Conservation (phyloP, 2,329 filamentous ascomycete species). For the Fusarium palustre region DNA sequence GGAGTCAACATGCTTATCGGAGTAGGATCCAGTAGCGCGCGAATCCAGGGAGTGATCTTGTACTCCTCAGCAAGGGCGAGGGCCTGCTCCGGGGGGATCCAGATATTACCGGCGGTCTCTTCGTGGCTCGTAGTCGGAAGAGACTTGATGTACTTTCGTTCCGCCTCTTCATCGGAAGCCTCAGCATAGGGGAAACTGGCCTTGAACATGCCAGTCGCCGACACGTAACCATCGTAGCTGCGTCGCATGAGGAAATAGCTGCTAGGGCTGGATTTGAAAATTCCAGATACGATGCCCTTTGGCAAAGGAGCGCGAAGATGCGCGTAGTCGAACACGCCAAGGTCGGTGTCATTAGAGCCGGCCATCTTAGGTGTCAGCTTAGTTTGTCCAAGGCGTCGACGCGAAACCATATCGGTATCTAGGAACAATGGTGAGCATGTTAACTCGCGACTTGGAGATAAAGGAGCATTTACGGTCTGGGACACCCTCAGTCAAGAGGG, state of each 20-base stretch:
- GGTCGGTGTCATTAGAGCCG: constrained; percentile 78
- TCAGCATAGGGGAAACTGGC: constrained; percentile 85
- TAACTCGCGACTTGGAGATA: constrained; percentile 24
- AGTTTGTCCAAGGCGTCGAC: constrained; percentile 91
- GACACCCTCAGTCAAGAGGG: constrained; percentile 72
- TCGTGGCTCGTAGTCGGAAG: constrained; percentile 84
- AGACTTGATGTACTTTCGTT: constrained; percentile 87
- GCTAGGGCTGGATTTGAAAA: constrained; percentile 89
- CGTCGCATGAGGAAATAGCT: constrained; percentile 98
- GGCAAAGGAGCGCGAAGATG: constrained; percentile 93
- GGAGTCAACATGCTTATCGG: constrained; percentile 74
- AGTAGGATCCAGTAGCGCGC: constrained; percentile 88
- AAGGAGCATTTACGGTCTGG: constrained; percentile 66
- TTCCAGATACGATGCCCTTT: constrained; percentile 90
- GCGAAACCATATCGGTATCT: constrained; percentile 81
- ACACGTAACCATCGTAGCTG: constrained; percentile 85
- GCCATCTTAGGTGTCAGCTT: constrained; percentile 86
- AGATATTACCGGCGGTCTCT: constrained; percentile 96
- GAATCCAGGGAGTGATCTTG: constrained; percentile 85
- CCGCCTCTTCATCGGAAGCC: constrained; percentile 76
- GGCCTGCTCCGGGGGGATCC: constrained; percentile 88
- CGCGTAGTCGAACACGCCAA: constrained; percentile 94
- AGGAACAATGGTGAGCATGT: constrained; percentile 45
- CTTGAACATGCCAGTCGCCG: constrained; percentile 93
- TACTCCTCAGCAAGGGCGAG: constrained; percentile 89